A percentile compares a stretch with the other conserved stretches of the same genome.
Conservation (phyloP, 2,329 filamentous ascomycete genomes). For the Aspergillus fijiensis region DNA sequence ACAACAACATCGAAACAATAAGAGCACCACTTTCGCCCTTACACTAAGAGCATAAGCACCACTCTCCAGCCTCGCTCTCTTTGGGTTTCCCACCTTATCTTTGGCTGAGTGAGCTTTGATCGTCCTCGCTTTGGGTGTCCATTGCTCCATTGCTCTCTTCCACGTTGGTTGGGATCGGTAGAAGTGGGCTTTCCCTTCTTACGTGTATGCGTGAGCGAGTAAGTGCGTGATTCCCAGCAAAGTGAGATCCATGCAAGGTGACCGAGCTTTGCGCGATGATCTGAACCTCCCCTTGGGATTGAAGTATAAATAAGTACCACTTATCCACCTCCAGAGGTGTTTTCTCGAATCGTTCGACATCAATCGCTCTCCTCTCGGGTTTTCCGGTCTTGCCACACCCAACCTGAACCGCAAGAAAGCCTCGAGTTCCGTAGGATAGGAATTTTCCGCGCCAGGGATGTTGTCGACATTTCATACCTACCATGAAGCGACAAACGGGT, state of each 20-base stretch:
- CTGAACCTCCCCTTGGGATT: background rate
- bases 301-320: background rate
- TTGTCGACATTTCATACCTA: background rate
- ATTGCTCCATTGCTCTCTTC: background rate
- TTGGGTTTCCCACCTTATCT: constrained; percentile 1
- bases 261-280: constrained; percentile 1
- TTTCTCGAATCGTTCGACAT: background rate
- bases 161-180: constrained; percentile 4
- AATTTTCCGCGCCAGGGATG: background rate
- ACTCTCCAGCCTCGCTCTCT: constrained; percentile 1
- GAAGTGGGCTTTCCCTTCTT: constrained; percentile 4
- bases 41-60: background rate
- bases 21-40: background rate
- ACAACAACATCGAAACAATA: background rate
- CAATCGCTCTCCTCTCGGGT: background rate
- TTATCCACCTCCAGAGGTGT: background rate
- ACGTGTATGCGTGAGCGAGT: background rate
- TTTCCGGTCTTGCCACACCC: background rate
- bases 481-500: background rate
- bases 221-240: background rate
- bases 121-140: constrained; percentile 3
- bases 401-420: background rate
- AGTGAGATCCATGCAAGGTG: constrained; percentile 3
- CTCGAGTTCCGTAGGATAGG: background rate
- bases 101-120: background rate